Evolutionary conservation across 75 land plant genomes (phyloP).

Genomic region (Cunninghamia lanceolata): DNA sequence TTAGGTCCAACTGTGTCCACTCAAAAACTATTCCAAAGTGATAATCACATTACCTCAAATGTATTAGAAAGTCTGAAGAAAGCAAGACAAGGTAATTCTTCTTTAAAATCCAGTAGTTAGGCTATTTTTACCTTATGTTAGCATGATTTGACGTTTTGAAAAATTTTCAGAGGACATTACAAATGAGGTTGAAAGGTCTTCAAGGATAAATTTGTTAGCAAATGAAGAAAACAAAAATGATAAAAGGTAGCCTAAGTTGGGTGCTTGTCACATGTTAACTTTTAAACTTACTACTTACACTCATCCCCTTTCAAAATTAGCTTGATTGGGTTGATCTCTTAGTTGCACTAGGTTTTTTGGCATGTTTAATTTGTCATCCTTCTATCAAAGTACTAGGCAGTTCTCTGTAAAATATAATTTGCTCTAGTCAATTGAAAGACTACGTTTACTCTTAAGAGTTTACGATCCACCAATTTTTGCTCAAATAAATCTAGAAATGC

Average conservation of each 20-base stretch:
- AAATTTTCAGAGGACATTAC: neutral
- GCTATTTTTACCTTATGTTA: neutral
- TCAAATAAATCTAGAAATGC: neutral
- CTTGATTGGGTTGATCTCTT: neutral
- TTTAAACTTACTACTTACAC: neutral
- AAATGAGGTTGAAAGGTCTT: neutral
- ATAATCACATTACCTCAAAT: neutral
- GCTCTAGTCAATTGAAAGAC: neutral
- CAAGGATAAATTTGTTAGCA: neutral
- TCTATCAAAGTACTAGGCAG: neutral
- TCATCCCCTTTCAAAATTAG: neutral
- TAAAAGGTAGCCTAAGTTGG: neutral
- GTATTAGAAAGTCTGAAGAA: neutral
- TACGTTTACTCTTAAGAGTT: neutral
- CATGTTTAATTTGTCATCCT: neutral
- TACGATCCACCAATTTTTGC: neutral
- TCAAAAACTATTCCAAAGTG: neutral
- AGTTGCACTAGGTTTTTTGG: neutral
- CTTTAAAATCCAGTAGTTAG: neutral
- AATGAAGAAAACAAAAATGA: neutral
- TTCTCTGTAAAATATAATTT: neutral
- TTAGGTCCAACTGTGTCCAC: neutral
- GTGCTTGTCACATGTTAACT: neutral
- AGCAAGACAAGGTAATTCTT: neutral
- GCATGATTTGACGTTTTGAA: neutral